A percentile compares a stretch with the other conserved stretches of the same genome.
phyloP scores from a whole-genome alignment of 2,329 filamentous ascomycete genomes.

The Colletotrichum godetiae region DNA sequence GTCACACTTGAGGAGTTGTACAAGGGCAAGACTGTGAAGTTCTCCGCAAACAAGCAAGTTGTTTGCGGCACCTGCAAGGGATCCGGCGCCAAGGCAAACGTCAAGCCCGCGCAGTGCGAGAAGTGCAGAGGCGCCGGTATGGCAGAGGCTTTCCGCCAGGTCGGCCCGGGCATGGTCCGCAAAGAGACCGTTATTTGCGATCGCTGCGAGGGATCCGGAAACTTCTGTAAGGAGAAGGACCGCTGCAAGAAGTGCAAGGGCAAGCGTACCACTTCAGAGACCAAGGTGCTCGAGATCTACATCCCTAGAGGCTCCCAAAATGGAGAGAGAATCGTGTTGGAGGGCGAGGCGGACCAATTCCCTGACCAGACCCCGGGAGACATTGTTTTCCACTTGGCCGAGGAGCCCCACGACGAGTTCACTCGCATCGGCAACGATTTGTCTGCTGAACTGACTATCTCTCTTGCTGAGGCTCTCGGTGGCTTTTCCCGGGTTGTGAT shows the following conservation, averaged over 20 bases:
- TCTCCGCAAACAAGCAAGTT: slow-evolving; percentile 94
- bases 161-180: slow-evolving; percentile 88
- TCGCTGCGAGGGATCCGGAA: slow-evolving; percentile 86
- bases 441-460: slow-evolving; percentile 82
- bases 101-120: slow-evolving; percentile 84
- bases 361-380: slow-evolving; percentile 92
- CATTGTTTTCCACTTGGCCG: slow-evolving; percentile 88
- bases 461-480: slow-evolving; percentile 83
- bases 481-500: slow-evolving; percentile 93
- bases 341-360: slow-evolving; percentile 93
- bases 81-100: slow-evolving; percentile 89
- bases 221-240: slow-evolving; percentile 94
- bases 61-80: slow-evolving; percentile 90
- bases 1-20: slow-evolving; percentile 95
- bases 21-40: slow-evolving; percentile 98
- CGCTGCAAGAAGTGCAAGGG: slow-evolving; percentile 99
- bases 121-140: slow-evolving; percentile 85
- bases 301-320: slow-evolving; percentile 89
- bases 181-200: slow-evolving; percentile 84
- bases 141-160: slow-evolving; percentile 81
- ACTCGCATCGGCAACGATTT: slow-evolving; percentile 86
- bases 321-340: slow-evolving; percentile 88
- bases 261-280: slow-evolving; percentile 84
- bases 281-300: slow-evolving; percentile 96
- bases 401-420: slow-evolving; percentile 85